phyloP scores from a whole-genome alignment of 306 rosid genomes.

The Sicyos baderoa region DNA sequence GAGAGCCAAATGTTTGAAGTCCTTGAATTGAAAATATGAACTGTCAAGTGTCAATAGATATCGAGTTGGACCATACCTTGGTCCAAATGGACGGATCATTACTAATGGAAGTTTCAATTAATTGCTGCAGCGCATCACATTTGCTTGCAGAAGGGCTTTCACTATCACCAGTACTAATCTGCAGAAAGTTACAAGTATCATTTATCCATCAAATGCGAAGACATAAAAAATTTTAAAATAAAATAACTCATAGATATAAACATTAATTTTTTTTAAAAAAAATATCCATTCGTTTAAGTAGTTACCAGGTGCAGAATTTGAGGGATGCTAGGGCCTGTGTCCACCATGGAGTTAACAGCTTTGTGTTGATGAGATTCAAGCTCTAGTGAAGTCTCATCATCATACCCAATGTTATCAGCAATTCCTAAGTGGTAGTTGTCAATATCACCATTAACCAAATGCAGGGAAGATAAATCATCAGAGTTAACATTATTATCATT shows the following conservation, averaged over 20 bases:
- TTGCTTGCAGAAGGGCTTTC: slow-evolving; percentile 56
- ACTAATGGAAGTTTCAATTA: slow-evolving; percentile 61
- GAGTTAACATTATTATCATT: slow-evolving; percentile 39
- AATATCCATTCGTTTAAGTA: slow-evolving; percentile 17
- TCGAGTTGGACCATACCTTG: slow-evolving; percentile 45
- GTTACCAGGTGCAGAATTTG: slow-evolving; percentile 89
- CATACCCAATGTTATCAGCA: slow-evolving; percentile 40
- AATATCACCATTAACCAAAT: slow-evolving; percentile 38
- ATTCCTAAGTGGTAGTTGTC: slow-evolving; percentile 41
- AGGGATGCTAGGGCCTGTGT: slow-evolving; percentile 72
- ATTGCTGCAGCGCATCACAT: slow-evolving; percentile 69
- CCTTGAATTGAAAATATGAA: background rate
- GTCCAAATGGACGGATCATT: slow-evolving; percentile 77
- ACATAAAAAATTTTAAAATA: background rate
- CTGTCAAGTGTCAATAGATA: background rate
- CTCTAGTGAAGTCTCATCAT: slow-evolving; percentile 40
- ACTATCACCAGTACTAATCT: slow-evolving; percentile 65
- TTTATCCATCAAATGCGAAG: slow-evolving; percentile 1
- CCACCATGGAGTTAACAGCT: slow-evolving; percentile 35
- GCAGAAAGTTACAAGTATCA: slow-evolving; percentile 10
- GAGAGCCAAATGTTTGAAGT: slow-evolving; percentile 1
- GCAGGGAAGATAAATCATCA: slow-evolving; percentile 49
- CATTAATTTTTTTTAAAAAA: too few species aligned
- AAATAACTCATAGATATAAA: slow-evolving; percentile 1
- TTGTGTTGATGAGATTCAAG: slow-evolving; percentile 40